phyloP scores from a whole-genome alignment of 2,329 filamentous ascomycete species.

The Colletotrichum caudatum region DNA sequence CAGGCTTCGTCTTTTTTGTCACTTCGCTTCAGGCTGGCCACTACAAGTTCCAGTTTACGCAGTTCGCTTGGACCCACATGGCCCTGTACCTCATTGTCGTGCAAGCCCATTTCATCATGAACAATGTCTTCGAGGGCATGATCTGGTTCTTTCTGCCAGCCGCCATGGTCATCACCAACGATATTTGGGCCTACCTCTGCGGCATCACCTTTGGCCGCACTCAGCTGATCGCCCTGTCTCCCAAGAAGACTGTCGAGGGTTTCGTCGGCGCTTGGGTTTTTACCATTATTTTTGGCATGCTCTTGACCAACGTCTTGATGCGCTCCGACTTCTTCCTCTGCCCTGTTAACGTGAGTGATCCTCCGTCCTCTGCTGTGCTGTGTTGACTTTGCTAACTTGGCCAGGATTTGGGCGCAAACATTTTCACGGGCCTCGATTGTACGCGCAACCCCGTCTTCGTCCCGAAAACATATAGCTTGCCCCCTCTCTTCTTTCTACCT shows the following conservation, averaged over 20 bases:
- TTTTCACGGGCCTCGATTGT: slow-evolving; percentile 91
- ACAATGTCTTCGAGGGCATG: slow-evolving; percentile 99
- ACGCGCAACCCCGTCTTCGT: slow-evolving; percentile 92
- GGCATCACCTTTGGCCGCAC: slow-evolving; percentile 97
- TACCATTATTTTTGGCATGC: slow-evolving; percentile 86
- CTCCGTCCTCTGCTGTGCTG: background rate
- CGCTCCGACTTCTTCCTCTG: slow-evolving; percentile 98
- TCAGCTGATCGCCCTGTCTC: slow-evolving; percentile 96
- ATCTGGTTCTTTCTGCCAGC: slow-evolving; percentile 99
- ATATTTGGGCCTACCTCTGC: slow-evolving; percentile 98
- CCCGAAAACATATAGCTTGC: slow-evolving; percentile 78
- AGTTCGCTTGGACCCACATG: slow-evolving; percentile 99
- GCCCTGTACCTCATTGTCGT: slow-evolving; percentile 97
- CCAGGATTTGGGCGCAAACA: slow-evolving; percentile 88
- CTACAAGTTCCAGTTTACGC: slow-evolving; percentile 98
- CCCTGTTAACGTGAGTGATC: slow-evolving; percentile 79
- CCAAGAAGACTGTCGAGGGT: slow-evolving; percentile 99
- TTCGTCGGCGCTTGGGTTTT: slow-evolving; percentile 97
- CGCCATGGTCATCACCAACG: slow-evolving; percentile 95
- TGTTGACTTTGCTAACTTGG: slow-evolving; percentile 2
- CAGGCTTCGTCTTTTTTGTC: slow-evolving; percentile 98
- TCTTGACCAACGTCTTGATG: slow-evolving; percentile 85
- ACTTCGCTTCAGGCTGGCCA: slow-evolving; percentile 93
- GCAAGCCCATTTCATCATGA: slow-evolving; percentile 99
- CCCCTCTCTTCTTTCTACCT: slow-evolving; percentile 78